These are phyloP conservation scores for Adansonia madagascariensis DNA, from an alignment of 441 rosid genomes.

Conservation along the genomic window DNA sequence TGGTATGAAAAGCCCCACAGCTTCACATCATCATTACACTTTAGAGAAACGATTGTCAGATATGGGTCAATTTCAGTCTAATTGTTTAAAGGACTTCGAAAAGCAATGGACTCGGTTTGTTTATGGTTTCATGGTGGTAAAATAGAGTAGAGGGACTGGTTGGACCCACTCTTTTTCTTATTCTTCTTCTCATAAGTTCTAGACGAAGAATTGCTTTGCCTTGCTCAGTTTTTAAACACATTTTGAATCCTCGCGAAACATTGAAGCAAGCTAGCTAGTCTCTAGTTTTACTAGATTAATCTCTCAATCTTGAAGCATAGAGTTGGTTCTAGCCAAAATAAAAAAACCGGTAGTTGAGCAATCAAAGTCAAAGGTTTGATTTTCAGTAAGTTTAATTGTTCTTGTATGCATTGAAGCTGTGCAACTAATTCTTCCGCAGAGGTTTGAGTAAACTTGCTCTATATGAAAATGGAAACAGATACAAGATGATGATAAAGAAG, in stretches of 20 bases:
- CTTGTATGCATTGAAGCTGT: background rate
- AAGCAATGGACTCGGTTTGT: slow-evolving; percentile 12
- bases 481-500: background rate
- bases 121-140: slow-evolving; percentile 20
- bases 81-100: slow-evolving; percentile 30
- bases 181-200: background rate
- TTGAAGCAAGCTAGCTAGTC: background rate
- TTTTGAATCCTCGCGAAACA: background rate
- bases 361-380: background rate
- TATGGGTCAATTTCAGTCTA: slow-evolving; percentile 28
- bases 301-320: background rate
- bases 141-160: slow-evolving; percentile 26
- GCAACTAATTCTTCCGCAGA: background rate
- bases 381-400: too few relatives aligned
- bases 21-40: slow-evolving; percentile 23
- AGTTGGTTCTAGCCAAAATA: background rate
- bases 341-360: background rate
- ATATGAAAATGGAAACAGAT: background rate
- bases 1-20: slow-evolving; percentile 3
- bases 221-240: too few relatives aligned
- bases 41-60: background rate
- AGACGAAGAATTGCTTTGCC: too few relatives aligned
- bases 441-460: background rate
- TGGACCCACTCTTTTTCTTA: slow-evolving; percentile 26
- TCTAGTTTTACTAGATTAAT: too few relatives aligned